Base-by-base conservation (phyloP, 2,329 filamentous ascomycete species). In the Nemania bipapillata region DNA sequence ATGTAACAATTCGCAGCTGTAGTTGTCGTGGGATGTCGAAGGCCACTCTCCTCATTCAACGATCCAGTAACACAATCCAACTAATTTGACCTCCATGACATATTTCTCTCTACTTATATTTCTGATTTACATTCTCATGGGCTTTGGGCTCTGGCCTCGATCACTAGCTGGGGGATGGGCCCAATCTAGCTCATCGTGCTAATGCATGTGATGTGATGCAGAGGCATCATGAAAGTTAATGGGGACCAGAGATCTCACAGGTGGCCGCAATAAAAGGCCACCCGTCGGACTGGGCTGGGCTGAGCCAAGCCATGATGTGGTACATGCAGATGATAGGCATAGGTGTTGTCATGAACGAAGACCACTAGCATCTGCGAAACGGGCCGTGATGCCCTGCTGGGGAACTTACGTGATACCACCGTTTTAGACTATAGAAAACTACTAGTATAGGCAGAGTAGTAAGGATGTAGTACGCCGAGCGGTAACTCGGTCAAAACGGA, bases 11-110 rank as follows among this genome's bases (percentile, higher is more conserved):
- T 71, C 61, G 59, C 60, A 60, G 58, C 57, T 59, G 56, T 47
- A 68, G 65, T 58, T 42, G 50, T 54, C 30, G 65, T 53, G 50
- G 60, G 9, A 66, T 65, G 60, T 62, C 62, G 63, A 73, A 73
- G 72, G 71, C 71, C 70, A 77, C 74, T 75, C 75, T 77, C 67
- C 75, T 76, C 74, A 75, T 72, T 73, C 61, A 42, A 64, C 69
- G 58, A 65, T 63, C 70, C 20, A 37, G 22, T 49, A 60, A 71
- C 58, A 63, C 45, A 61, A 70, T 60, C 17, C n/a, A 49, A 58
- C 3, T 30, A 57, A 50, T 55, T 66, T 65, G 58, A 63, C 17
- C 26, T 49, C 54, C 45, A 54, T 50, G 20, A n/a, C 40, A 35
- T 53, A 30, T 47, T 24, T 30, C 20, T 32, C 28, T 49, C n/a